Evolutionary conservation across 768 basidiomycete genomes (phyloP).

Genomic region (Lactarius quietus): DNA sequence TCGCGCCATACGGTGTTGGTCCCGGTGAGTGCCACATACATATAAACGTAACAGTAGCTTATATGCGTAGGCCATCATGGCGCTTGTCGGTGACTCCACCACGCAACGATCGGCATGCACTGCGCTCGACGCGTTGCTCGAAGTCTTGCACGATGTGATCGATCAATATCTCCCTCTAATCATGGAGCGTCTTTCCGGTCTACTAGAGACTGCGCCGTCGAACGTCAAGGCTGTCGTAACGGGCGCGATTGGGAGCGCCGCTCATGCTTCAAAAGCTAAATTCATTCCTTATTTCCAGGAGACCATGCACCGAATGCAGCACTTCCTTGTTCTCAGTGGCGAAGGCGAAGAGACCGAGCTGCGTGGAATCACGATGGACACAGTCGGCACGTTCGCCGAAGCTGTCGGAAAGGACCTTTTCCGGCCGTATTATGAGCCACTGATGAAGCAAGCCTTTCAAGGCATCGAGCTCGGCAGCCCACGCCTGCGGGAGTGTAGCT

Average conservation of each 20-base stretch:
- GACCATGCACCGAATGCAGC: slow-evolving; percentile 83
- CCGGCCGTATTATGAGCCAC: slow-evolving; percentile 91
- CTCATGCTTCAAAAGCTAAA: slow-evolving; percentile 87
- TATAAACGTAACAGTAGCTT: neutral
- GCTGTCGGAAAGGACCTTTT: slow-evolving; percentile 93
- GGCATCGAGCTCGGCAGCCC: slow-evolving; percentile 85
- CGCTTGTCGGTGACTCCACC: slow-evolving; percentile 76
- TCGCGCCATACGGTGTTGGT: slow-evolving; percentile 78
- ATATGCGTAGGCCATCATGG: slow-evolving; percentile 71
- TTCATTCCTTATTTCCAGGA: slow-evolving; percentile 94
- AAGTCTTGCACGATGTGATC: slow-evolving; percentile 88
- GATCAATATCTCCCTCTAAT: slow-evolving; percentile 89
- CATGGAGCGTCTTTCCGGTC: slow-evolving; percentile 87
- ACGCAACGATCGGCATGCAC: slow-evolving; percentile 96
- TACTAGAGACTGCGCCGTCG: slow-evolving; percentile 85
- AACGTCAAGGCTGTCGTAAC: slow-evolving; percentile 91
- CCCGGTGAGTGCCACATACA: slow-evolving; percentile 52
- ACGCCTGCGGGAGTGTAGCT: slow-evolving; percentile 89
- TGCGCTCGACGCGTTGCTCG: slow-evolving; percentile 92
- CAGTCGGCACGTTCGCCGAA: slow-evolving; percentile 97
- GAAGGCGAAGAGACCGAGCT: slow-evolving; percentile 93
- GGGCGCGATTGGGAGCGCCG: slow-evolving; percentile 96
- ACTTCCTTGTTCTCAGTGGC: slow-evolving; percentile 79
- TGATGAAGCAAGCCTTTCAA: slow-evolving; percentile 94
- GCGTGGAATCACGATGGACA: slow-evolving; percentile 97